Evolutionary conservation across 2,329 filamentous ascomycete species (phyloP).

Genomic region (Plectosphaerella sp.): DNA sequence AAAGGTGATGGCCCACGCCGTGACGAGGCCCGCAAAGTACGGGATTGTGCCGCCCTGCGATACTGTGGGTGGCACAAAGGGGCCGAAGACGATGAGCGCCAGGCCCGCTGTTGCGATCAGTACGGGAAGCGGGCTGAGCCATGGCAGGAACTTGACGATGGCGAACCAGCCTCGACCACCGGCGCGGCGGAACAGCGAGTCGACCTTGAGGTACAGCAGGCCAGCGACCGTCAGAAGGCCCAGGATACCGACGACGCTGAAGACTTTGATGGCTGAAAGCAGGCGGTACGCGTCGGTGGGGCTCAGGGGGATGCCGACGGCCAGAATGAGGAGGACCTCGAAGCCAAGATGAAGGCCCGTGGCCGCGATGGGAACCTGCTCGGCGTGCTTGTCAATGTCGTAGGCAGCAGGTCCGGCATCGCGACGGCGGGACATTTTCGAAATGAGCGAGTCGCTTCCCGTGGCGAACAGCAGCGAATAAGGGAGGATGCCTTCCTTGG

Average conservation of each 20-base stretch:
- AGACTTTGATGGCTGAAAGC: not conserved
- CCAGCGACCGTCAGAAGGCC: slow-evolving; percentile 1
- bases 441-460: slow-evolving; percentile 8
- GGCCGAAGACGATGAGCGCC: not conserved
- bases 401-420: not conserved
- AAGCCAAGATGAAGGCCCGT: slow-evolving; percentile 10
- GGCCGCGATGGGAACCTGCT: slow-evolving; percentile 9
- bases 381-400: slow-evolving; percentile 6
- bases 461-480: slow-evolving; percentile 32
- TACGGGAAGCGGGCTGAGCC: not conserved
- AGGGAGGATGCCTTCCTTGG: slow-evolving; percentile 43
- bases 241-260: not conserved
- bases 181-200: not conserved
- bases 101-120: not conserved
- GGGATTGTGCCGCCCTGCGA: not conserved
- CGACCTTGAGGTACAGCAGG: slow-evolving; percentile 1
- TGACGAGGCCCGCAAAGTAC: not conserved
- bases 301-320: slow-evolving; percentile 1
- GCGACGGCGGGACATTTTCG: not conserved
- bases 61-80: not conserved
- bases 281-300: slow-evolving; percentile 4
- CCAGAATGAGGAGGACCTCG: slow-evolving; percentile 7
- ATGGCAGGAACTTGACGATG: not conserved
- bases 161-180: not conserved
- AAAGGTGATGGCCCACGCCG: not conserved